Evolutionary conservation across 495 filamentous ascomycete genomes (phyloP).

Genomic region (Aspergillus affinis): DNA sequence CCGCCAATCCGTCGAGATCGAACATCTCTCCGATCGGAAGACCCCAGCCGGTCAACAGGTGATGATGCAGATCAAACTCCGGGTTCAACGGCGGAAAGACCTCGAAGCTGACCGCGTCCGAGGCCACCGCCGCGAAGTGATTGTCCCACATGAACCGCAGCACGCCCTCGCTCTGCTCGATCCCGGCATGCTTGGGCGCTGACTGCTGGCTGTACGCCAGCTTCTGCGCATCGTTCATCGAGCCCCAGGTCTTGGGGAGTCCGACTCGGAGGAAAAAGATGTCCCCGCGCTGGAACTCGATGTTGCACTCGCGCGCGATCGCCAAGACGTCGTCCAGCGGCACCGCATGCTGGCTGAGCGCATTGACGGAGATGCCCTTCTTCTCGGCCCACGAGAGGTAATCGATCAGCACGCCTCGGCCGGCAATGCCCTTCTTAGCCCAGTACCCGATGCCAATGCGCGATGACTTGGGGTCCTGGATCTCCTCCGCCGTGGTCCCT

Average conservation of each 20-base stretch:
- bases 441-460: slow-evolving; percentile 52
- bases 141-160: slow-evolving; percentile 68
- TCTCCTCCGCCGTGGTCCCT: slow-evolving; percentile 50
- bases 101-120: slow-evolving; percentile 67
- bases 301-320: slow-evolving; percentile 56
- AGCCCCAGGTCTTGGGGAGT: slow-evolving; percentile 48
- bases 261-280: slow-evolving; percentile 76
- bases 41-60: slow-evolving; percentile 67
- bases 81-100: slow-evolving; percentile 55
- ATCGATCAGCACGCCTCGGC: slow-evolving; percentile 56
- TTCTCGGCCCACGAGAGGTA: slow-evolving; percentile 50
- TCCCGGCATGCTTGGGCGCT: slow-evolving; percentile 55
- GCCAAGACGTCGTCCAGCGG: slow-evolving; percentile 50
- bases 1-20: slow-evolving; percentile 57
- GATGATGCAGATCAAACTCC: slow-evolving; percentile 60
- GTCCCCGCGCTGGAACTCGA: slow-evolving; percentile 59
- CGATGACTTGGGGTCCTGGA: slow-evolving; percentile 50
- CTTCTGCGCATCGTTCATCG: slow-evolving; percentile 39
- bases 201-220: slow-evolving; percentile 35
- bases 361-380: slow-evolving; percentile 50
- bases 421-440: slow-evolving; percentile 53
- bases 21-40: slow-evolving; percentile 67
- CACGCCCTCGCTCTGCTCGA: slow-evolving; percentile 64
- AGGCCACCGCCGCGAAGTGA: slow-evolving; percentile 66
- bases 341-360: slow-evolving; percentile 61